Base-by-base conservation (phyloP, 139 green algal genomes). In the Nannochloris sp. region DNA sequence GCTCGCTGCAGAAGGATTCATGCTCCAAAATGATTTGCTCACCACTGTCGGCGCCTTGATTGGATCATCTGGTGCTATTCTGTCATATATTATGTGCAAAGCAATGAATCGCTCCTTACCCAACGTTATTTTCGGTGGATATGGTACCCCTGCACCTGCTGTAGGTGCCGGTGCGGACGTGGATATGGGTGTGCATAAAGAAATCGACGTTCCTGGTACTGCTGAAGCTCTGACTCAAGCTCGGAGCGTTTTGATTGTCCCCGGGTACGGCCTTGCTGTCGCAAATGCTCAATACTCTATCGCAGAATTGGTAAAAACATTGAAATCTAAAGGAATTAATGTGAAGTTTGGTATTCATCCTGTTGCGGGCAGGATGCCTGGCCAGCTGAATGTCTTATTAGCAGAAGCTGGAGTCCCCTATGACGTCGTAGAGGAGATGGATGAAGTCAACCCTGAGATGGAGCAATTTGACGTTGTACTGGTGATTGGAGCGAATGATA, bases 321-420 rank as follows among this genome's bases (percentile, higher is more conserved):
- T 90, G 37, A 71, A 61, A 30, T 57, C 48, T 53, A 84, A 83
- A 65, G 78, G 66, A 66, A 62, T 84, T 51, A 29, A 76, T 37
- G 78, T 87, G 48, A 78, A 71, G 72, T 94, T 90, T 71, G 88
- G 79, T 61, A 87, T 95, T 59, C 88, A 95, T 67, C 87, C 88
- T 3, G 88, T 95, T 33, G 88, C 88, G 0, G 88, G 88, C 7
- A 81, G 88, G 64, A 90, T 95, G 87, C 88, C 88, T 3, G 88
- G 87, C n/a, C 90, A 96, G 79, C 82, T 96, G 38, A 96, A 96
- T 74, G 90, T 96, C 71, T 89, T 96, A 75, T 81, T 96, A 44
- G 90, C 90, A 0, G 90, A 96, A 79, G 90, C 90, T 10, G 83
- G 83, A 4, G 86, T 93, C 64, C 70, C 76, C 44, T 83, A 85